Base-by-base conservation (phyloP, 306 rosid genomes). In the Pueraria montana region DNA sequence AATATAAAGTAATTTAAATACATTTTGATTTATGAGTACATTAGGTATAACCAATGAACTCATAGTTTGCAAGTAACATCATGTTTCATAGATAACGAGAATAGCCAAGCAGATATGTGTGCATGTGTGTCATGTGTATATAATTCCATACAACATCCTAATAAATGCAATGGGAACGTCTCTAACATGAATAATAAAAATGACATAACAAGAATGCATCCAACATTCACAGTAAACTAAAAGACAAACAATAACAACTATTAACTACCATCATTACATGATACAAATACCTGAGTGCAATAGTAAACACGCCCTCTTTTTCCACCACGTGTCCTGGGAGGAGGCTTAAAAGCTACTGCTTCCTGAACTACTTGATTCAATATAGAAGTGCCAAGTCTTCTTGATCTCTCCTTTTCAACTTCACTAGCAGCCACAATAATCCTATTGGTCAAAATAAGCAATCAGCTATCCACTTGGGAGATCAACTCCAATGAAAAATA, bases 291-390 rank as follows among this genome's bases (percentile, higher is more conserved):
- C 98, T 91, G 99, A 67, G 99, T 96, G 80, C 97, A 92, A 86
- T 96, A 94, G 89, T 96, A 96, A 61, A 96, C 94, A 79, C 94
- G 95, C 69, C 99, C 99, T 78, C 99, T 90, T 87, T 81, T 92
- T 50, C 97, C 97, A 66, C 98, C 97, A 20, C 98, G 87, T 64
- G 97, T 92, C 84, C 94, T 90, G 65, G 98, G 99, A 77, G 98
- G 99, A 76, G 97, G 78, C 90, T 96, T 96, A 82, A 96, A 96
- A 89, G 95, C 94, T 80, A 91, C 76, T 65, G 99, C 94, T 86
- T 96, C 99, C 67, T 24, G 94, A 81, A 96, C 86, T 12, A 94
- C 97, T 89, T 92, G 98, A 92, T 96, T 96, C 82, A 96, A 81
- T 76, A 87, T 89, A 71, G 99, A 82, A 84, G 99, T 96, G 63